These are phyloP conservation scores for Ogataea minuta DNA, from an alignment of 805 yeast species.

Conservation along the genomic window DNA sequence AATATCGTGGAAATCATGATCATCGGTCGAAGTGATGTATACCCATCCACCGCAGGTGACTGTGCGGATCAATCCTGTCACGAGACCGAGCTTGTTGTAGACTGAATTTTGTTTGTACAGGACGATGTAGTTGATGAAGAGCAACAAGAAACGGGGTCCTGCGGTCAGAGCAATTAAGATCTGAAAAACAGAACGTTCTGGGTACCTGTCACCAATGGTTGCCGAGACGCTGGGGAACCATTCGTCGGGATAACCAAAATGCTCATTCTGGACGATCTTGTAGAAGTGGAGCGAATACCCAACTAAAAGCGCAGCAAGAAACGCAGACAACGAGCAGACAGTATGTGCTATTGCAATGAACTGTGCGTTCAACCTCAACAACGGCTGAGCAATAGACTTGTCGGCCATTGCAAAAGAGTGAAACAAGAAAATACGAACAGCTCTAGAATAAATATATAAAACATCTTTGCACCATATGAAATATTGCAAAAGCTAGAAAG, in stretches of 20 bases:
- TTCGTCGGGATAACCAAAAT: slow-evolving; percentile 91
- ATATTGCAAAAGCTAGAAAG: no score
- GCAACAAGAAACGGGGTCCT: slow-evolving; percentile 80
- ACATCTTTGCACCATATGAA: no score
- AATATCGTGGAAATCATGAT: slow-evolving; percentile 93
- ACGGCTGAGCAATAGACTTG: slow-evolving; percentile 14
- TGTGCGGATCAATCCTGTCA: slow-evolving; percentile 81
- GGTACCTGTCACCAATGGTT: slow-evolving; percentile 94
- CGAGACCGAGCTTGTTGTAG: slow-evolving; percentile 42
- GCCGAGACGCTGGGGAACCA: slow-evolving; percentile 99
- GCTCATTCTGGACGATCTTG: slow-evolving; percentile 84
- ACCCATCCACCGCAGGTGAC: slow-evolving; percentile 99
- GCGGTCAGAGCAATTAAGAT: slow-evolving; percentile 88
- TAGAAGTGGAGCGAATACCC: slow-evolving; percentile 79
- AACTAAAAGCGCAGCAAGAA: slow-evolving; percentile 66
- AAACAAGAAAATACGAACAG: slow-evolving; percentile 5
- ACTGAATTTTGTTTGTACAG: slow-evolving; percentile 37
- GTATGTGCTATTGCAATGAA: slow-evolving; percentile 72
- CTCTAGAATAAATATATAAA: no score
- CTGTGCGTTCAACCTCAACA: slow-evolving; percentile 53
- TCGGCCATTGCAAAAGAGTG: slow-evolving; percentile 13
- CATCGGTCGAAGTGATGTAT: slow-evolving; percentile 94
- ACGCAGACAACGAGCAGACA: slow-evolving; percentile 68
- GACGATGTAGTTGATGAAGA: slow-evolving; percentile 52
- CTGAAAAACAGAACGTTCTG: slow-evolving; percentile 92